Conservation (phyloP, 192 early-diverging fungal genomes). For the Backusella morwellensis region DNA sequence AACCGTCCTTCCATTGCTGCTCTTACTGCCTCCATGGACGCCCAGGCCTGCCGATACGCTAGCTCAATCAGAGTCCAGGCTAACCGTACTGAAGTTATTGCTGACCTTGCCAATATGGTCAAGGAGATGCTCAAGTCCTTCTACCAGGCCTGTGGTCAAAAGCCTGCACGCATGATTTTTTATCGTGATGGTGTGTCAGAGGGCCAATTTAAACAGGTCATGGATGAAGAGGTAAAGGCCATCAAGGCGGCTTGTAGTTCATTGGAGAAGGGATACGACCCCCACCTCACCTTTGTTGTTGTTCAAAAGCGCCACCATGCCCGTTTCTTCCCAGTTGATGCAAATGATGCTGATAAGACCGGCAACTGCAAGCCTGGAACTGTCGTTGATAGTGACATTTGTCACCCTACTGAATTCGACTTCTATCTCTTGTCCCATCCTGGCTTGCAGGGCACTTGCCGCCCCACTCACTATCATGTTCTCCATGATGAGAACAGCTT, state of each 20-base stretch:
- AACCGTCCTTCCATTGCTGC: constrained; percentile 75
- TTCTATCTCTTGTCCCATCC: constrained; percentile 91
- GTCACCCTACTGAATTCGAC: constrained; percentile 81
- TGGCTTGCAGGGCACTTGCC: constrained; percentile 90
- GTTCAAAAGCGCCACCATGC: constrained; percentile 92
- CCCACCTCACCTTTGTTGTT: constrained; percentile 79
- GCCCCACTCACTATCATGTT: constrained; percentile 90
- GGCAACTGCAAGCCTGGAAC: constrained; percentile 88
- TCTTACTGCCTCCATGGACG: constrained; percentile 69
- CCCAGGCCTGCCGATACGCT: constrained; percentile 59
- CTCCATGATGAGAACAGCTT: constrained; percentile 87
- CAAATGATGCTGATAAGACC: constrained; percentile 58
- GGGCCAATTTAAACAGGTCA: constrained; percentile 75
- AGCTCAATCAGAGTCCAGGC: constrained; percentile 66
- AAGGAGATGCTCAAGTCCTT: constrained; percentile 67
- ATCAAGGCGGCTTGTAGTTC: constrained; percentile 52
- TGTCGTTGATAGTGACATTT: constrained; percentile 68
- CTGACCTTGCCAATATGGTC: constrained; percentile 62
- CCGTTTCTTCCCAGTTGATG: constrained; percentile 73
- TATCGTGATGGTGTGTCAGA: constrained; percentile 94
- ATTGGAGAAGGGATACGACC: constrained; percentile 69
- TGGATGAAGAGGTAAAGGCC: constrained; percentile 65
- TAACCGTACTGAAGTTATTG: constrained; percentile 70
- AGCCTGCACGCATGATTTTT: constrained; percentile 77
- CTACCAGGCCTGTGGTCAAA: constrained; percentile 63